Conservation (phyloP, 148 eudicot species). For the Fallopia convolvulus region DNA sequence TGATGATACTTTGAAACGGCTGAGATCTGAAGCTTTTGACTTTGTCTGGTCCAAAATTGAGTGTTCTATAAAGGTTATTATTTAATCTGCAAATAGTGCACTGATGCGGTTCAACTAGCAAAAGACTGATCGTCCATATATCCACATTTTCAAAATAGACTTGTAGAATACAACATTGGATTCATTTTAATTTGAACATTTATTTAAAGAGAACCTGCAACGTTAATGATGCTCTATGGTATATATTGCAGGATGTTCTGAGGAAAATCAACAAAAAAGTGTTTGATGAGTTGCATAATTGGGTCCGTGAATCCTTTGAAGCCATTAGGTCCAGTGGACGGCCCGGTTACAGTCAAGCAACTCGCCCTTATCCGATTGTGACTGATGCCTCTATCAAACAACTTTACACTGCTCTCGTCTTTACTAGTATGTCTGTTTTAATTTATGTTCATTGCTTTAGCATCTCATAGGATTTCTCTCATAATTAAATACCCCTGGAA, state of each 20-base stretch:
- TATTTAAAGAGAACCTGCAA: not conserved
- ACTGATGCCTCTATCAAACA: constrained; percentile 40
- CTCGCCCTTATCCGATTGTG: constrained; percentile 46
- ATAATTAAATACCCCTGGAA: not conserved
- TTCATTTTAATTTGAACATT: not conserved
- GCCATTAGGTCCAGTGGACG: constrained; percentile 38
- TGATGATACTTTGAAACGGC: constrained; percentile 4
- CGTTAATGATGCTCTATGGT: not conserved
- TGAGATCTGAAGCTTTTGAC: constrained; percentile 27
- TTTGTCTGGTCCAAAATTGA: constrained; percentile 58
- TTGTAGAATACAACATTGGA: not conserved
- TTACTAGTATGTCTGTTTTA: constrained; percentile 51
- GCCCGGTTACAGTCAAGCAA: constrained; percentile 31
- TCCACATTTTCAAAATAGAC: not conserved
- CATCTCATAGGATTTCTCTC: constrained; percentile 3
- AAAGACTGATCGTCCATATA: not conserved
- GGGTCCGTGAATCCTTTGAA: constrained; percentile 58
- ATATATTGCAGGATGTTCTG: constrained; percentile 55
- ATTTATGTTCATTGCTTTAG: not conserved
- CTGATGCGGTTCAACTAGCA: not conserved
- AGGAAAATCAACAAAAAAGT: constrained; percentile 44
- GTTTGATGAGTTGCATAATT: constrained; percentile 46
- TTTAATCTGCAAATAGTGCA: not conserved
- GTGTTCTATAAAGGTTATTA: constrained; percentile 43
- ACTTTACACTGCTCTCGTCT: constrained; percentile 58